phyloP scores from a whole-genome alignment of 2,329 filamentous ascomycete species.

The Claviceps purpurea region DNA sequence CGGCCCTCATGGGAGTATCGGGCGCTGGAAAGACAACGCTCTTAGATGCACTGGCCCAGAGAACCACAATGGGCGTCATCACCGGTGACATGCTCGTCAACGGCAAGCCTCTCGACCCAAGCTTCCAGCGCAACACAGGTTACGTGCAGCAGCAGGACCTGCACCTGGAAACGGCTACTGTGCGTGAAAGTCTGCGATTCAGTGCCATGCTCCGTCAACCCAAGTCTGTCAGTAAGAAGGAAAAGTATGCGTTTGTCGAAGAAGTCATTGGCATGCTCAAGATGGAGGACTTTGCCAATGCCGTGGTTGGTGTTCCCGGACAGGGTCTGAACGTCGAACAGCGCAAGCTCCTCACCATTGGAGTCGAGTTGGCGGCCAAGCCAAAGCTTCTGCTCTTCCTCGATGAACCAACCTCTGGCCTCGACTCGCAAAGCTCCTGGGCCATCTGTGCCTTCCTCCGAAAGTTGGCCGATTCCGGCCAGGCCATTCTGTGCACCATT shows the following conservation, averaged over 20 bases:
- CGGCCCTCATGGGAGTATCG: slow-evolving; percentile 58
- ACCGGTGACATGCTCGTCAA: slow-evolving; percentile 55
- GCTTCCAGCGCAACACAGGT: slow-evolving; percentile 52
- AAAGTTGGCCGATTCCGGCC: slow-evolving; percentile 42
- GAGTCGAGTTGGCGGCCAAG: slow-evolving; percentile 42
- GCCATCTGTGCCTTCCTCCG: slow-evolving; percentile 49
- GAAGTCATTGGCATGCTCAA: slow-evolving; percentile 52
- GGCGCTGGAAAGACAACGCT: slow-evolving; percentile 32
- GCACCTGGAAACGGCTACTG: slow-evolving; percentile 40
- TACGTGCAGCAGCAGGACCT: slow-evolving; percentile 57
- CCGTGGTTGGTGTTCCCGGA: slow-evolving; percentile 49
- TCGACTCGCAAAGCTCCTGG: slow-evolving; percentile 52
- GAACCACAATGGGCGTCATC: slow-evolving; percentile 47
- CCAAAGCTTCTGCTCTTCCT: slow-evolving; percentile 47
- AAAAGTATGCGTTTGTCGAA: slow-evolving; percentile 50
- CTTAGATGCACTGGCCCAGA: slow-evolving; percentile 28
- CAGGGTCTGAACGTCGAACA: slow-evolving; percentile 49
- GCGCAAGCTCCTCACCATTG: slow-evolving; percentile 48
- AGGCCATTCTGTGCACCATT: slow-evolving; percentile 41
- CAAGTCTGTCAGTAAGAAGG: slow-evolving; percentile 33
- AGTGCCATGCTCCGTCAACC: slow-evolving; percentile 46
- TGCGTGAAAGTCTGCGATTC: slow-evolving; percentile 40
- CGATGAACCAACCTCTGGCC: slow-evolving; percentile 47
- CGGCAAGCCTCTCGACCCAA: slow-evolving; percentile 38
- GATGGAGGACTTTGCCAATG: slow-evolving; percentile 54